Evolutionary conservation across 2,329 filamentous ascomycete genomes (phyloP).

Genomic region (Fonsecaea erecta): DNA sequence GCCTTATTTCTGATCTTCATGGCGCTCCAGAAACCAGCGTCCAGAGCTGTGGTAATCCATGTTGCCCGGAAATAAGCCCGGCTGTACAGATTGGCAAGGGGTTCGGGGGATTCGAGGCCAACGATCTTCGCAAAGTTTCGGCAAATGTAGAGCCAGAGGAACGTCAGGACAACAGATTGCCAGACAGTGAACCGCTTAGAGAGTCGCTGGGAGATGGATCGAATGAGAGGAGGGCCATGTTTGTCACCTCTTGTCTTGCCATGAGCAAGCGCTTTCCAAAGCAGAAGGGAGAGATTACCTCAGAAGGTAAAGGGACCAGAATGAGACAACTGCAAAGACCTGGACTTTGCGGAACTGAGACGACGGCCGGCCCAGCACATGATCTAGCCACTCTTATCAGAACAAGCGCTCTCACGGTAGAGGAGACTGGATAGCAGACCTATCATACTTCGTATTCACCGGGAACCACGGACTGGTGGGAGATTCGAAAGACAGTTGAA

Average conservation of each 20-base stretch:
- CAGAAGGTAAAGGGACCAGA: conserved; percentile 86
- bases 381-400: conserved; percentile 60
- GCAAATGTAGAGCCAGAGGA: conserved; percentile 87
- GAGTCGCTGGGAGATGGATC: conserved; percentile 71
- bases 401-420: background rate
- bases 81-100: conserved; percentile 91
- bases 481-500: conserved; percentile 4
- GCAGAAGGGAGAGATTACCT: conserved; percentile 58
- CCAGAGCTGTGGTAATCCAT: conserved; percentile 92
- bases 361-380: conserved; percentile 88
- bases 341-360: conserved; percentile 90
- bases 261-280: conserved; percentile 26
- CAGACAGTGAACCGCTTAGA: conserved; percentile 77
- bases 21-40: conserved; percentile 97
- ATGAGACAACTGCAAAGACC: conserved; percentile 85
- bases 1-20: conserved; percentile 86
- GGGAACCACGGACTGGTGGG: conserved; percentile 10
- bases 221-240: conserved; percentile 81
- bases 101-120: conserved; percentile 88
- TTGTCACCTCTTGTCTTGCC: conserved; percentile 68
- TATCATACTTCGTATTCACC: conserved; percentile 26
- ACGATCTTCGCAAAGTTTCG: conserved; percentile 94
- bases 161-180: conserved; percentile 85
- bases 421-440: conserved; percentile 13
- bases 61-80: conserved; percentile 92